Percentiles rank a stretch among this genome's conserved stretches.
Evolutionary conservation across 2,329 filamentous ascomycete species (phyloP).

Genomic region (Talaromyces sp.): DNA sequence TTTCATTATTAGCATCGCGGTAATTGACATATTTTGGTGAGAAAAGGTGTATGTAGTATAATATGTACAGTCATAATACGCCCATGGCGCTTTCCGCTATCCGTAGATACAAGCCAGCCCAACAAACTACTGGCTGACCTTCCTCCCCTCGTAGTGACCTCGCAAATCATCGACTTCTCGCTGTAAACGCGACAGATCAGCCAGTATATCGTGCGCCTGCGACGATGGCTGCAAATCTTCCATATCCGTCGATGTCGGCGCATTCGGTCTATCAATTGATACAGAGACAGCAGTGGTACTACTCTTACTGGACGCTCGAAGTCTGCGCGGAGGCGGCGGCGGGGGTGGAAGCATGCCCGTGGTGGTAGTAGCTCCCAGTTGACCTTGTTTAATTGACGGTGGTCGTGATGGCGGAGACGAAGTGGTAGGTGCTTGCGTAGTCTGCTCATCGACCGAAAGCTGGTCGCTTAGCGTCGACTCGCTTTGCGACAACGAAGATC

Average conservation of each 20-base stretch:
- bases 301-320: slow-evolving; percentile 42
- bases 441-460: slow-evolving; percentile 20
- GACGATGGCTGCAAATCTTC: slow-evolving; percentile 23
- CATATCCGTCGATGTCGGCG: neutral
- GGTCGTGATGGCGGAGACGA: slow-evolving; percentile 22
- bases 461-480: neutral
- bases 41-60: neutral
- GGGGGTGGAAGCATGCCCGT: slow-evolving; percentile 36
- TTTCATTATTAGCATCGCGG: neutral
- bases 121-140: slow-evolving; percentile 25
- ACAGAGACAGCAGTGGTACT: slow-evolving; percentile 23
- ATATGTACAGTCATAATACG: neutral
- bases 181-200: slow-evolving; percentile 68
- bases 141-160: slow-evolving; percentile 37
- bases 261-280: neutral
- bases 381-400: slow-evolving; percentile 30
- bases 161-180: slow-evolving; percentile 66
- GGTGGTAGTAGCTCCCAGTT: slow-evolving; percentile 23
- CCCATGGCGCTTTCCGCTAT: neutral
- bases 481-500: slow-evolving; percentile 13
- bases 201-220: slow-evolving; percentile 60
- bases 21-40: neutral
- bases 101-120: neutral
- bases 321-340: slow-evolving; percentile 48
- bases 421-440: slow-evolving; percentile 19